Percentiles rank a stretch among this genome's conserved stretches.
Conservation (phyloP, 2,329 filamentous ascomycete species). For the Aspergillus vadensis region DNA sequence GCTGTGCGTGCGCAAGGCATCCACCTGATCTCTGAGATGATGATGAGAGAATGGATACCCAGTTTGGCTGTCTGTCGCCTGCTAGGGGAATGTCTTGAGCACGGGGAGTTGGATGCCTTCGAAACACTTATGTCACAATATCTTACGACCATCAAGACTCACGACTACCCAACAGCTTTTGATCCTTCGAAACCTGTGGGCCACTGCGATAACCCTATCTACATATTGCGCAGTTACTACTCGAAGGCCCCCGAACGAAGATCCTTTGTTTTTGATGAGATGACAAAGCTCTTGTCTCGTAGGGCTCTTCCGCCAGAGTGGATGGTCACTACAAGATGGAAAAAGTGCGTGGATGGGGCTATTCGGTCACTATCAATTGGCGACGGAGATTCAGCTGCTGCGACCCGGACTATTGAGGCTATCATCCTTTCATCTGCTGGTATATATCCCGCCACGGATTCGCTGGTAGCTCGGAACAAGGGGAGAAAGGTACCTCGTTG, state of each 20-base stretch:
- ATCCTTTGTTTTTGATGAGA: slow-evolving; percentile 37
- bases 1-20: slow-evolving; percentile 46
- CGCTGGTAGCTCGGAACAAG: neutral
- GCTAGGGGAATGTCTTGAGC: slow-evolving; percentile 35
- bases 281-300: slow-evolving; percentile 38
- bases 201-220: slow-evolving; percentile 31
- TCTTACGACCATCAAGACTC: slow-evolving; percentile 30
- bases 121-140: slow-evolving; percentile 37
- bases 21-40: slow-evolving; percentile 39
- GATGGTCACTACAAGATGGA: slow-evolving; percentile 44
- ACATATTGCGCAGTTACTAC: slow-evolving; percentile 36
- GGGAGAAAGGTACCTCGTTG: neutral
- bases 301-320: slow-evolving; percentile 40
- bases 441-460: slow-evolving; percentile 9
- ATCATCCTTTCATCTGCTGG: slow-evolving; percentile 35
- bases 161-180: slow-evolving; percentile 32
- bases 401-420: slow-evolving; percentile 35
- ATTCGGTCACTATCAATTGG: slow-evolving; percentile 40
- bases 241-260: slow-evolving; percentile 18
- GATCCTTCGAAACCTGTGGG: slow-evolving; percentile 22
- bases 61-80: slow-evolving; percentile 34
- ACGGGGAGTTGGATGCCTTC: slow-evolving; percentile 39
- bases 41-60: slow-evolving; percentile 40
- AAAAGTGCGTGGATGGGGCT: slow-evolving; percentile 38
- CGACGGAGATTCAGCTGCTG: slow-evolving; percentile 36